A percentile compares a stretch with the other conserved stretches of the same genome.
phyloP scores from a whole-genome alignment of 352 stramenopile species.

The Pythium periplocum region DNA sequence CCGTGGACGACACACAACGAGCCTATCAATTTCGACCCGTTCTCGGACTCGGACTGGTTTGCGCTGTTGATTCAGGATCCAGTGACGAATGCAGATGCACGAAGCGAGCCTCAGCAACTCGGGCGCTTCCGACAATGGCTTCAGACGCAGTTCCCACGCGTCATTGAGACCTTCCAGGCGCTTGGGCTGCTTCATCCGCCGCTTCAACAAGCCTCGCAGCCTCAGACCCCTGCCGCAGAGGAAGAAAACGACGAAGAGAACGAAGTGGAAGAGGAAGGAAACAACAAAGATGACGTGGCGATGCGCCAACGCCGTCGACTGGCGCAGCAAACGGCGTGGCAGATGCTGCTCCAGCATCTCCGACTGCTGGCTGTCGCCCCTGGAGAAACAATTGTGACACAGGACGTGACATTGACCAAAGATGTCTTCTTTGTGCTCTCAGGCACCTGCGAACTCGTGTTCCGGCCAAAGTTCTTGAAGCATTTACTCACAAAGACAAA shows the following conservation, averaged over 20 bases:
- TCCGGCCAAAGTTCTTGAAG: constrained; percentile 24
- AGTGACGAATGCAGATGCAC: constrained; percentile 1
- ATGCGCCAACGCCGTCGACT: constrained; percentile 1
- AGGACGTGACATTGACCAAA: constrained; percentile 21
- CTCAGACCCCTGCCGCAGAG: background rate
- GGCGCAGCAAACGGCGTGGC: constrained; percentile 6
- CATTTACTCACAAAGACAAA: background rate
- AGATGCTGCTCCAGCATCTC: constrained; percentile 13
- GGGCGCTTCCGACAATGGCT: constrained; percentile 28
- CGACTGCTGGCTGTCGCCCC: constrained; percentile 15
- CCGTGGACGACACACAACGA: constrained; percentile 5
- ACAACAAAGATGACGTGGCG: constrained; percentile 1
- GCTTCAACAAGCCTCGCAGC: background rate
- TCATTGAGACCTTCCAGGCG: constrained; percentile 9
- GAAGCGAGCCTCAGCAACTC: constrained; percentile 19
- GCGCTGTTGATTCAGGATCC: constrained; percentile 25
- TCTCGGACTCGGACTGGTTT: constrained; percentile 27
- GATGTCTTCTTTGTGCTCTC: constrained; percentile 28
- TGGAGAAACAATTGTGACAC: constrained; percentile 17
- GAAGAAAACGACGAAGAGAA: constrained; percentile 3
- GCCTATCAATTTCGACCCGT: constrained; percentile 40
- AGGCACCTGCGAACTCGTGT: constrained; percentile 23
- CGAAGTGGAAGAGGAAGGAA: background rate
- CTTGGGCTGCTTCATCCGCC: constrained; percentile 13
- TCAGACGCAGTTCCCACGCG: constrained; percentile 22